These are phyloP conservation scores for Aspergillus funiculosus DNA, from an alignment of 495 filamentous ascomycete genomes.

Conservation along the genomic window DNA sequence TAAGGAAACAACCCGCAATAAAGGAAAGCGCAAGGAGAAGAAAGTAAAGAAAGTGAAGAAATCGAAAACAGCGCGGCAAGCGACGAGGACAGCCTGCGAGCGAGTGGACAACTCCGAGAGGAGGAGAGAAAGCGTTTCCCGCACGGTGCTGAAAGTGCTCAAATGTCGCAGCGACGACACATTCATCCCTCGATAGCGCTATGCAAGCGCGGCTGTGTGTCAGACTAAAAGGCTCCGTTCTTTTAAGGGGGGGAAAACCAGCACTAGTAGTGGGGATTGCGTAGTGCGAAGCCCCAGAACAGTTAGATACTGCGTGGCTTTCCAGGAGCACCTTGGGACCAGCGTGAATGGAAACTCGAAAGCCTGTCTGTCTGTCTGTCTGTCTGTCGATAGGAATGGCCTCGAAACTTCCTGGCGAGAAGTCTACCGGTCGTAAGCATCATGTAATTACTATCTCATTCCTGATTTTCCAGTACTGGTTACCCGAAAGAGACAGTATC, in stretches of 20 bases:
- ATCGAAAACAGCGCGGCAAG: neutral
- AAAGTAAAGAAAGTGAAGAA: conserved; percentile 5
- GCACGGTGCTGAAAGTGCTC: conserved; percentile 23
- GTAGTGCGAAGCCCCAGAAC: conserved; percentile 21
- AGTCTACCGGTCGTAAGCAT: too few relatives aligned
- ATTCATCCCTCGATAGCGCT: conserved; percentile 28
- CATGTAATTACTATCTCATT: too few relatives aligned
- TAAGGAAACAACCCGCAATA: conserved; percentile 1
- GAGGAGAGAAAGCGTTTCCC: conserved; percentile 12
- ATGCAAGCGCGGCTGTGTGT: conserved; percentile 31
- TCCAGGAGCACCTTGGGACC: conserved; percentile 15
- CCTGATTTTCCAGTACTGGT: too few relatives aligned
- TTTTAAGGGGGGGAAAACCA: conserved; percentile 20
- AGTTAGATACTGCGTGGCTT: conserved; percentile 17
- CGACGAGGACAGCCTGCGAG: too few relatives aligned
- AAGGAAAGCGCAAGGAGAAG: neutral
- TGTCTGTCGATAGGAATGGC: too few relatives aligned
- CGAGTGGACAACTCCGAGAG: too few relatives aligned
- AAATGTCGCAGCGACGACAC: conserved; percentile 22
- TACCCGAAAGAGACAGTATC: too few relatives aligned
- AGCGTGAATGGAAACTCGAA: too few relatives aligned
- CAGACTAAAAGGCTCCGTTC: conserved; percentile 21
- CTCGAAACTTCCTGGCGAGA: too few relatives aligned
- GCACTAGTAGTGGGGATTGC: conserved; percentile 27
- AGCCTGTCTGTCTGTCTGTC: conserved; percentile 23